phyloP scores from a whole-genome alignment of 768 basidiomycete genomes.

The Suillus paluster region DNA sequence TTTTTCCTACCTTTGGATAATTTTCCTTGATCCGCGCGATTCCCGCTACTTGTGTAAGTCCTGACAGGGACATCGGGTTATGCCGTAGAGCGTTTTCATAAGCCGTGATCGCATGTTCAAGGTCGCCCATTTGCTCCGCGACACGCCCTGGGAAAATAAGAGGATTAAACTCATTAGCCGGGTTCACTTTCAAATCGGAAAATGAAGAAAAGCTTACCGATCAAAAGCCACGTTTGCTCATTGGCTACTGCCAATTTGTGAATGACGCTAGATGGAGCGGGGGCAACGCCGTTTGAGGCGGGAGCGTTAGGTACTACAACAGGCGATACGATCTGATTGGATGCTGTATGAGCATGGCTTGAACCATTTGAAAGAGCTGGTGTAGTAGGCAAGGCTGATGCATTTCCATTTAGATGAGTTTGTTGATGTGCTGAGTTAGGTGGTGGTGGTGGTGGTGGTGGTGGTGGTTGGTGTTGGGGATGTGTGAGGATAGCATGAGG shows the following conservation, averaged over 20 bases:
- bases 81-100: constrained; percentile 97
- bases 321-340: constrained; percentile 49
- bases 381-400: constrained; percentile 46
- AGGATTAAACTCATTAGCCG: constrained; percentile 20
- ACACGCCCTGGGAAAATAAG: constrained; percentile 71
- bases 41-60: constrained; percentile 91
- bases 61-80: constrained; percentile 89
- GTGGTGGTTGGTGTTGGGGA: constrained; percentile 37
- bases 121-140: constrained; percentile 94
- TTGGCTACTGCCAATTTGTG: constrained; percentile 85
- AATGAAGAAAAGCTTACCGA: constrained; percentile 56
- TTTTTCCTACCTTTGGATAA: constrained; percentile 79
- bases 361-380: constrained; percentile 52
- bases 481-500: constrained; percentile 48
- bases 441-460: no score
- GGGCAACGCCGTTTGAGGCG: constrained; percentile 28
- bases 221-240: constrained; percentile 94
- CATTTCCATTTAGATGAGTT: constrained; percentile 58
- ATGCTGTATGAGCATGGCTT: constrained; percentile 39
- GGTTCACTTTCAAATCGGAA: not conserved
- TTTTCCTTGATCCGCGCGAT: constrained; percentile 98
- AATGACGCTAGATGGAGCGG: constrained; percentile 49
- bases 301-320: constrained; percentile 44
- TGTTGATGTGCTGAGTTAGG: constrained; percentile 42
- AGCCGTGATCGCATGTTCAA: constrained; percentile 88